These are phyloP conservation scores for Chaetomiaceae sp. DNA, from an alignment of 2,329 filamentous ascomycete genomes.

Conservation along the genomic window DNA sequence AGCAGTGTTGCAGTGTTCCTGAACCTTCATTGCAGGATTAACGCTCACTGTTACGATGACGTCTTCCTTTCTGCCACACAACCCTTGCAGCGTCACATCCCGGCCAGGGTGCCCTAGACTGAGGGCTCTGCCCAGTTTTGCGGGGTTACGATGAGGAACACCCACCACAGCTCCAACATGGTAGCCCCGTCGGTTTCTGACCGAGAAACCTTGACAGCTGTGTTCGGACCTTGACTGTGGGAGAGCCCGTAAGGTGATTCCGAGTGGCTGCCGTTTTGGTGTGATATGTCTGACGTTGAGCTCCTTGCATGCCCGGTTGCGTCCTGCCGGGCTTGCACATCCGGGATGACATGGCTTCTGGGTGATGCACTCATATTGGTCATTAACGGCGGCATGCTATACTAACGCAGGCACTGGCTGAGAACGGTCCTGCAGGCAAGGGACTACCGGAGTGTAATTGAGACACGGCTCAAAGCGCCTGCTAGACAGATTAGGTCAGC, in stretches of 20 bases:
- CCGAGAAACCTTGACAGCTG: neutral
- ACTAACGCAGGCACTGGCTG: neutral
- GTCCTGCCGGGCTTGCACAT: neutral
- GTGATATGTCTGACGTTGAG: neutral
- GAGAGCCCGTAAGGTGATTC: neutral
- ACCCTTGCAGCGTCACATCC: constrained; percentile 13
- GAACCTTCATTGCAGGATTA: neutral
- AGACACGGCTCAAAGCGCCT: constrained; percentile 10
- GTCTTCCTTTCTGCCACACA: neutral
- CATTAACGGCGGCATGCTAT: neutral
- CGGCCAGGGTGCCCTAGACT: neutral
- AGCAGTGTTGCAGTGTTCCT: neutral
- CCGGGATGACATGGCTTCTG: neutral
- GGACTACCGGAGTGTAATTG: constrained; percentile 2
- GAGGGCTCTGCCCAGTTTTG: neutral
- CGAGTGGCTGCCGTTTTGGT: neutral
- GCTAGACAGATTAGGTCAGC: constrained; percentile 2
- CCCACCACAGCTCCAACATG: too few relatives aligned
- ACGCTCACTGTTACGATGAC: constrained; percentile 10
- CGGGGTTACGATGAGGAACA: constrained; percentile 5
- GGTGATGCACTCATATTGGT: neutral
- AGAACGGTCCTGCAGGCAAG: neutral
- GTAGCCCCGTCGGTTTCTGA: too few relatives aligned
- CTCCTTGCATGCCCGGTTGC: neutral
- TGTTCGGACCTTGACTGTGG: neutral